Conservation (phyloP, 305 asterid species). For the Plantago lanceolata region DNA sequence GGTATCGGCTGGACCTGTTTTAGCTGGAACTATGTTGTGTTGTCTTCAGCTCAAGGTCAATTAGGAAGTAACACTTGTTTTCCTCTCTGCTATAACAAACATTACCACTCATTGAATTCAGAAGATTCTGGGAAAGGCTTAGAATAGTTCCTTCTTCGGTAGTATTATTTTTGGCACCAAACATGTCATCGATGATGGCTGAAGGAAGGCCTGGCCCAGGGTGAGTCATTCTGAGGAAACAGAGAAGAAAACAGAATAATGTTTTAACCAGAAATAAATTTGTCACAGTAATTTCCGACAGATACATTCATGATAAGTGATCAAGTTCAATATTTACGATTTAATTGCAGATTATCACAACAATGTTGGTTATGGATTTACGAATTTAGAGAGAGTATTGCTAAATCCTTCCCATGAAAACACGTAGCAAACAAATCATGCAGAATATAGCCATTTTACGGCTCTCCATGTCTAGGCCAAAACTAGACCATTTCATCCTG, state of each 20-base stretch:
- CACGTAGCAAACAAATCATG: too few species aligned
- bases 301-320: background rate
- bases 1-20: background rate
- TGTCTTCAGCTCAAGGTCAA: conserved; percentile 37
- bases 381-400: too few species aligned
- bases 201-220: conserved; percentile 54
- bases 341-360: too few species aligned
- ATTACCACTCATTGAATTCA: conserved; percentile 50
- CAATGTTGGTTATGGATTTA: too few species aligned
- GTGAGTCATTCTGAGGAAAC: conserved; percentile 49
- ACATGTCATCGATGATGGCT: conserved; percentile 44
- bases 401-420: too few species aligned
- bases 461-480: too few species aligned
- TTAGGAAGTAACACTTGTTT: conserved; percentile 36
- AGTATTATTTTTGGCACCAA: conserved; percentile 25
- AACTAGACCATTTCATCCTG: too few species aligned
- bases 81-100: conserved; percentile 46
- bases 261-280: background rate
- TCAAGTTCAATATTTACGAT: background rate
- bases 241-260: background rate
- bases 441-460: too few species aligned
- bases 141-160: conserved; percentile 42
- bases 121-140: conserved; percentile 39
- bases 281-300: background rate
- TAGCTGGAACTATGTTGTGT: conserved; percentile 12